Evolutionary conservation across 345 rosid species (phyloP).

Genomic region (Balakata baccata): DNA sequence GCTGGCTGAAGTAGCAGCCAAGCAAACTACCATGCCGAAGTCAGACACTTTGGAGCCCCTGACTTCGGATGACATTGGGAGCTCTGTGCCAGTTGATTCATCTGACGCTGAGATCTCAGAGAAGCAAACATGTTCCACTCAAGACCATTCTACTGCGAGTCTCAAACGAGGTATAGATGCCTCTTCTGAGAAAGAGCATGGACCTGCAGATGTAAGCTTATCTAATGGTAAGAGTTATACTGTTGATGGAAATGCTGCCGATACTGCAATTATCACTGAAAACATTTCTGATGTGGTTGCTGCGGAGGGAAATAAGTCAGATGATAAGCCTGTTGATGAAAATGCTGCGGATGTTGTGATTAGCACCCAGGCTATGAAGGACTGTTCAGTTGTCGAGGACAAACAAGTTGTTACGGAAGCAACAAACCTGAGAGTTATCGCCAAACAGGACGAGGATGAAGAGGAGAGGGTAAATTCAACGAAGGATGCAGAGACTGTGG

Average conservation of each 20-base stretch:
- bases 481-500: slow-evolving; percentile 15
- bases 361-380: slow-evolving; percentile 12
- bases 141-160: slow-evolving; percentile 2
- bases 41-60: slow-evolving; percentile 23
- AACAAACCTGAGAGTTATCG: neutral
- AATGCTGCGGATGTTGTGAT: slow-evolving; percentile 11
- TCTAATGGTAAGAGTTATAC: slow-evolving; percentile 10
- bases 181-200: slow-evolving; percentile 20
- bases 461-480: slow-evolving; percentile 7
- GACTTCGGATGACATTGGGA: slow-evolving; percentile 19
- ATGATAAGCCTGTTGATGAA: slow-evolving; percentile 27
- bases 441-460: slow-evolving; percentile 12
- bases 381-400: neutral
- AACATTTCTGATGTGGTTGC: no score
- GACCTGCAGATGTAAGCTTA: slow-evolving; percentile 15
- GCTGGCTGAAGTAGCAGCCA: slow-evolving; percentile 26
- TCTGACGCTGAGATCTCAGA: slow-evolving; percentile 14
- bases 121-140: slow-evolving; percentile 13
- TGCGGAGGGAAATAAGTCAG: slow-evolving; percentile 5
- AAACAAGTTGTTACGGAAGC: slow-evolving; percentile 12
- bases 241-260: neutral
- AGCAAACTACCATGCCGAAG: slow-evolving; percentile 22
- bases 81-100: slow-evolving; percentile 20
- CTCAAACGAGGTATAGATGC: slow-evolving; percentile 19
- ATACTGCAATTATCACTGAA: no score